A percentile compares a stretch with the other conserved stretches of the same genome.
phyloP scores from a whole-genome alignment of 1,139 yeast genomes.

The Taphrina communis region DNA sequence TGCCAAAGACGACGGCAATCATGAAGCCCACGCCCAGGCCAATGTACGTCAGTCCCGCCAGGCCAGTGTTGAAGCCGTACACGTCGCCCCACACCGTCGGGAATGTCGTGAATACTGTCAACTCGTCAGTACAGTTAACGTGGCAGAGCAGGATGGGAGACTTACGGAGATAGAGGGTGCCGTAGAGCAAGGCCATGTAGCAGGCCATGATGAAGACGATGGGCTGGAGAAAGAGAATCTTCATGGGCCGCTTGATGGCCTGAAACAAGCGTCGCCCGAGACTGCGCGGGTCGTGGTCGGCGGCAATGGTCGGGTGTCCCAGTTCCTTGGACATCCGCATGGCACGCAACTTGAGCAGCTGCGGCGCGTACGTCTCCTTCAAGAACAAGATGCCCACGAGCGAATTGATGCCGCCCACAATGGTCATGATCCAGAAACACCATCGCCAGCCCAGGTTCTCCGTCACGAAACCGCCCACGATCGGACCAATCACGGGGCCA shows the following conservation, averaged over 20 bases:
- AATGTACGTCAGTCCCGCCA: slow-evolving; percentile 58
- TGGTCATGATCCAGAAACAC: slow-evolving; percentile 60
- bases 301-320: slow-evolving; percentile 21
- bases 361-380: slow-evolving; percentile 92
- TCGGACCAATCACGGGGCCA: slow-evolving; percentile 81
- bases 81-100: slow-evolving; percentile 70
- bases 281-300: slow-evolving; percentile 21
- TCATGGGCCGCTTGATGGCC: slow-evolving; percentile 56
- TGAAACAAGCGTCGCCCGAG: slow-evolving; percentile 7
- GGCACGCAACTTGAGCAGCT: slow-evolving; percentile 53
- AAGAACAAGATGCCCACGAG: slow-evolving; percentile 62
- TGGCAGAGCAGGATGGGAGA: no score
- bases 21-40: slow-evolving; percentile 60
- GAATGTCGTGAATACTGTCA: slow-evolving; percentile 66
- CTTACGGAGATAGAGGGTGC: slow-evolving; percentile 63
- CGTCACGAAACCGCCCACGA: slow-evolving; percentile 78
- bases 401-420: slow-evolving; percentile 58
- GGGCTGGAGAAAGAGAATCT: slow-evolving; percentile 63
- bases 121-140: no score
- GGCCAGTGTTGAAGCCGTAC: slow-evolving; percentile 64
- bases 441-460: slow-evolving; percentile 69
- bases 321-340: slow-evolving; percentile 15
- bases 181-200: slow-evolving; percentile 65
- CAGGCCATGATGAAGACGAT: slow-evolving; percentile 64
- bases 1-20: slow-evolving; percentile 48